These are phyloP conservation scores for Usnea hakonensis DNA, from an alignment of 495 filamentous ascomycete species.

Conservation along the genomic window DNA sequence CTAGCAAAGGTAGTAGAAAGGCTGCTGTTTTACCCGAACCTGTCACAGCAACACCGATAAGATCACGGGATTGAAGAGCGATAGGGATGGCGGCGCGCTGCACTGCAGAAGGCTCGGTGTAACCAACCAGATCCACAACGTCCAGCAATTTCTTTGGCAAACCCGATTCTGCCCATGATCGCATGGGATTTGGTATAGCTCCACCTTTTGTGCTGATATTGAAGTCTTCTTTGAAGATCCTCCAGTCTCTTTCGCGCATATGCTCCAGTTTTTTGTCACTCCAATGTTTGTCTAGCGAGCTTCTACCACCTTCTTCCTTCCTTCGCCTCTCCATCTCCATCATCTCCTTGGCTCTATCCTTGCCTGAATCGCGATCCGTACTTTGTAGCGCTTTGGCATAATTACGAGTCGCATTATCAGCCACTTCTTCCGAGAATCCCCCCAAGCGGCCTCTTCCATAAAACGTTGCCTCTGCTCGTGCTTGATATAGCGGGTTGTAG, in stretches of 20 bases:
- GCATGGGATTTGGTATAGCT: constrained; percentile 91
- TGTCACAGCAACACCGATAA: constrained; percentile 96
- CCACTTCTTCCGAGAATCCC: constrained; percentile 72
- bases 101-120: constrained; percentile 86
- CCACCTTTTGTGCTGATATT: constrained; percentile 92
- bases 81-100: constrained; percentile 95
- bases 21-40: constrained; percentile 98
- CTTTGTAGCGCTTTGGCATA: constrained; percentile 73
- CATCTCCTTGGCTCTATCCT: constrained; percentile 67
- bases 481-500: constrained; percentile 81
- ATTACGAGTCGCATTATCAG: constrained; percentile 58
- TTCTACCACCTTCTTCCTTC: constrained; percentile 66
- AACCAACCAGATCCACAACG: constrained; percentile 78
- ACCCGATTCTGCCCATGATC: constrained; percentile 80
- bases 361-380: constrained; percentile 73
- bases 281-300: constrained; percentile 84
- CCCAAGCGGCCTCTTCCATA: constrained; percentile 75
- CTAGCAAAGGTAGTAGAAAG: constrained; percentile 88
- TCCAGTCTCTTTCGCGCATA: constrained; percentile 98
- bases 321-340: constrained; percentile 80
- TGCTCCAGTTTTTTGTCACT: constrained; percentile 90
- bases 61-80: constrained; percentile 82
- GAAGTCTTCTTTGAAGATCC: constrained; percentile 99
- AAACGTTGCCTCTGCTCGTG: constrained; percentile 64
- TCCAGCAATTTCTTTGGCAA: constrained; percentile 75